These are phyloP conservation scores for Kondoa malvinella DNA, from an alignment of 768 basidiomycete genomes.

Conservation along the genomic window DNA sequence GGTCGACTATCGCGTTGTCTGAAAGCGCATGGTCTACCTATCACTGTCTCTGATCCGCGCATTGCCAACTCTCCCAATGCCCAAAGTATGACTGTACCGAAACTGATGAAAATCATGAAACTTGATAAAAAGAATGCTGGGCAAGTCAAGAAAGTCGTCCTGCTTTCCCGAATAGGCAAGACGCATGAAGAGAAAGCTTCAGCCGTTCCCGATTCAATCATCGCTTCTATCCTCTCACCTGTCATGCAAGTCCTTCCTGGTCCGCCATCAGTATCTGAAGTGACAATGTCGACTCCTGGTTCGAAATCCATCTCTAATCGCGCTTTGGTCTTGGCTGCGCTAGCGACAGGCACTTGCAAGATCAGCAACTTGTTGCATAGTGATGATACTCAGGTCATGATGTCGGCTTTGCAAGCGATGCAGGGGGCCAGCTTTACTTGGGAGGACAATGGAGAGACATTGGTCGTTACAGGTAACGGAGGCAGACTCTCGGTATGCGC, in stretches of 20 bases:
- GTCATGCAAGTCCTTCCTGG: conserved; percentile 51
- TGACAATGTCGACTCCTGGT: conserved; percentile 79
- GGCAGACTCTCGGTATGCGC: conserved; percentile 46
- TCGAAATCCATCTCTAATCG: conserved; percentile 94
- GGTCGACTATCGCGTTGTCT: conserved; percentile 74
- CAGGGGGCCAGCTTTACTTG: conserved; percentile 83
- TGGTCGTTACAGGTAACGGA: conserved; percentile 73
- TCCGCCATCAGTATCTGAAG: conserved; percentile 37
- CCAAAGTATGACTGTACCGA: conserved; percentile 51
- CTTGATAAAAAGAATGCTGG: conserved; percentile 93
- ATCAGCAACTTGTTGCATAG: conserved; percentile 84
- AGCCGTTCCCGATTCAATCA: conserved; percentile 60
- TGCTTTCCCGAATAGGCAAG: conserved; percentile 75
- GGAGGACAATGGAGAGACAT: conserved; percentile 91
- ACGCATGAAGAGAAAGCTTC: conserved; percentile 86
- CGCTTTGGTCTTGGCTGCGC: conserved; percentile 77
- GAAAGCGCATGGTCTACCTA: conserved; percentile 77
- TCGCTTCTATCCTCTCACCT: conserved; percentile 62
- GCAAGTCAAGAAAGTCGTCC: conserved; percentile 76
- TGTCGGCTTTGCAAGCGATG: conserved; percentile 74
- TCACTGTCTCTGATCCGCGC: conserved; percentile 58
- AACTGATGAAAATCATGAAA: conserved; percentile 73
- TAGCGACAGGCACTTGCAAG: conserved; percentile 71
- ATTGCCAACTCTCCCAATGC: conserved; percentile 56
- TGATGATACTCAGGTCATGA: conserved; percentile 98